Percentiles rank a stretch among this genome's conserved stretches.
These are phyloP conservation scores for Hyaloscypha bicolor DNA, from an alignment of 495 filamentous ascomycete genomes.

Conservation along the genomic window DNA sequence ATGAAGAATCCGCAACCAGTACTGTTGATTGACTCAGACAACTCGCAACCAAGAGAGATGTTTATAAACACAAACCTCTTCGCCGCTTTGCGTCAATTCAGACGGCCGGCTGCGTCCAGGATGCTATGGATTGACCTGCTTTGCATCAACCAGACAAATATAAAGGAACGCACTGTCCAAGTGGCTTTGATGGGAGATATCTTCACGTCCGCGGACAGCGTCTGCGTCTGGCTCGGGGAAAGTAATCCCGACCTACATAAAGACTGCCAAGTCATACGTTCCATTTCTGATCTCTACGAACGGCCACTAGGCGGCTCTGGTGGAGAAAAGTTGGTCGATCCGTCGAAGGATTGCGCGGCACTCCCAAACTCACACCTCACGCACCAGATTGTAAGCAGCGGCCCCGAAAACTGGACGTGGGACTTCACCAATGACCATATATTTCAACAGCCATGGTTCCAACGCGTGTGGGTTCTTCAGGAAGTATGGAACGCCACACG, in stretches of 20 bases:
- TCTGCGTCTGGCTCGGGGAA: background rate
- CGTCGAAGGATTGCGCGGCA: background rate
- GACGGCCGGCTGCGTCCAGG: background rate
- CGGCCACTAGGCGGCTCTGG: background rate
- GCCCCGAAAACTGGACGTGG: background rate
- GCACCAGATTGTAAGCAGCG: background rate
- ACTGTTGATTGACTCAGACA: background rate
- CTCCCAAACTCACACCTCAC: background rate
- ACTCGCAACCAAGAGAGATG: background rate
- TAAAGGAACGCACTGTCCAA: background rate
- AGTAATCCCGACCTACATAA: background rate
- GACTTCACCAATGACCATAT: background rate
- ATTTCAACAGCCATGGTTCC: conserved; percentile 1
- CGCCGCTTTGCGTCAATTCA: background rate
- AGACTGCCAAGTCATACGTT: background rate
- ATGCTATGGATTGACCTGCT: background rate
- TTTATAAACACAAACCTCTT: background rate
- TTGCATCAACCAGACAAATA: conserved; percentile 1
- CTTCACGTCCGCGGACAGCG: background rate
- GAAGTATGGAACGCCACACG: background rate
- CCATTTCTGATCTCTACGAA: background rate
- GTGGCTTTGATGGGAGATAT: background rate
- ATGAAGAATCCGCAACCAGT: background rate
- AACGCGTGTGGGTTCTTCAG: conserved; percentile 3
- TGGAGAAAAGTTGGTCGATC: background rate